A percentile compares a stretch with the other conserved stretches of the same genome.
phyloP scores from a whole-genome alignment of 2,329 filamentous ascomycete species.

The Colletotrichum destructivum region DNA sequence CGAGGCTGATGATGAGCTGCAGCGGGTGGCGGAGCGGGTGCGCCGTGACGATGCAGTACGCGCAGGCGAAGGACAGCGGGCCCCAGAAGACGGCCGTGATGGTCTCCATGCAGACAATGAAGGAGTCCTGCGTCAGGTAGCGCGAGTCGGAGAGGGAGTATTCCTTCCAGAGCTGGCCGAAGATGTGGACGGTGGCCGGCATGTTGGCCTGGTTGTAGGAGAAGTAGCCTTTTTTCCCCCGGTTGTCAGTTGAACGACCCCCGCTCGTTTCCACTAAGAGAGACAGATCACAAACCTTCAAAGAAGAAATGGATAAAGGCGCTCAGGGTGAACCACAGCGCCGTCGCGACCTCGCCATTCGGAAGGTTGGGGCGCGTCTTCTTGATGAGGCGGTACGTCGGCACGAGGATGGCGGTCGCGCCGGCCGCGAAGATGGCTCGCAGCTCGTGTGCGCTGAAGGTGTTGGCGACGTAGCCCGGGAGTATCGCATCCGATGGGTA shows the following conservation, averaged over 20 bases:
- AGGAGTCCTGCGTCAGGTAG: constrained; percentile 67
- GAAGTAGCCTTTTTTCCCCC: constrained; percentile 61
- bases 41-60: constrained; percentile 59
- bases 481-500: constrained; percentile 77
- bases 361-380: constrained; percentile 67
- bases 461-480: constrained; percentile 76
- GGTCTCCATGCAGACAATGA: constrained; percentile 70
- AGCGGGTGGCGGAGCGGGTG: constrained; percentile 65
- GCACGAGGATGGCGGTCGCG: constrained; percentile 69
- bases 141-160: constrained; percentile 71
- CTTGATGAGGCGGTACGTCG: constrained; percentile 69
- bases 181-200: constrained; percentile 57
- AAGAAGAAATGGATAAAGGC: constrained; percentile 63
- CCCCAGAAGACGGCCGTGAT: constrained; percentile 69
- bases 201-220: constrained; percentile 60
- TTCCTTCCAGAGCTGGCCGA: constrained; percentile 72
- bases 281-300: constrained; percentile 51
- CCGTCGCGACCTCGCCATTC: constrained; percentile 68
- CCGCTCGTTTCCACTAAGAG: no score
- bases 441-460: constrained; percentile 71
- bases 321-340: constrained; percentile 85
- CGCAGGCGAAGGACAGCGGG: constrained; percentile 65
- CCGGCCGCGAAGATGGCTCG: constrained; percentile 72
- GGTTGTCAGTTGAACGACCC: background rate
- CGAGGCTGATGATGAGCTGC: constrained; percentile 62